phyloP scores from a whole-genome alignment of 257 asterid species.

The Capsicum pubescens region DNA sequence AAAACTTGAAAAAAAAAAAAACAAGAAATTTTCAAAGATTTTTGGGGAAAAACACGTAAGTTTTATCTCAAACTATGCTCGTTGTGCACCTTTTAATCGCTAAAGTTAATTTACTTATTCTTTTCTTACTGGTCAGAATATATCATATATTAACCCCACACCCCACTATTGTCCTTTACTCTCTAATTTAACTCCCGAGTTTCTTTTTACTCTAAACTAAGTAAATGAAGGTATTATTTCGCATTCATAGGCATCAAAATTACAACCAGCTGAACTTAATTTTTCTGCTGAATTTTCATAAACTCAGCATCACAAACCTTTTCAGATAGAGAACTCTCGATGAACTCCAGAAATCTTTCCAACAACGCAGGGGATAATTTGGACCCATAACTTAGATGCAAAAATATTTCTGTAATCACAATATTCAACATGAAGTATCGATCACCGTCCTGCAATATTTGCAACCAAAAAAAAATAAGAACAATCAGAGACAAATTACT shows the following conservation, averaged over 20 bases:
- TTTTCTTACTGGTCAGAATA: not conserved
- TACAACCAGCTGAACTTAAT: not conserved
- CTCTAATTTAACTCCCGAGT: not conserved
- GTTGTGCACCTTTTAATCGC: not conserved
- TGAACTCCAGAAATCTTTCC: slow-evolving; percentile 75
- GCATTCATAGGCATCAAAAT: not conserved
- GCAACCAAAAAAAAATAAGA: slow-evolving; percentile 23
- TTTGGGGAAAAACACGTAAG: not conserved
- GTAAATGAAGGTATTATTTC: not conserved
- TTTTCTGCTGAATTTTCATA: not conserved
- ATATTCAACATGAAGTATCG: slow-evolving; percentile 67
- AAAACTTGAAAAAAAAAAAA: not conserved
- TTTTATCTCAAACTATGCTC: not conserved
- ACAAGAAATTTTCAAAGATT: not conserved
- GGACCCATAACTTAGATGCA: slow-evolving; percentile 62
- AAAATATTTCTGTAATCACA: slow-evolving; percentile 64
- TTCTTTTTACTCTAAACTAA: not conserved
- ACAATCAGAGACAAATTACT: slow-evolving; percentile 22
- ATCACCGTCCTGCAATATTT: slow-evolving; percentile 71
- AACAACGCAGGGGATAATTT: slow-evolving; percentile 52
- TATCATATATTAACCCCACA: not conserved
- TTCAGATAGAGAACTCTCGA: slow-evolving; percentile 61
- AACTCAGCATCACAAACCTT: slow-evolving; percentile 52
- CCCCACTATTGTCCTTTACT: not conserved
- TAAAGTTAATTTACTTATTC: not conserved